Conservation (phyloP, 1,139 yeast species). For the Yamadazyma sp. region DNA sequence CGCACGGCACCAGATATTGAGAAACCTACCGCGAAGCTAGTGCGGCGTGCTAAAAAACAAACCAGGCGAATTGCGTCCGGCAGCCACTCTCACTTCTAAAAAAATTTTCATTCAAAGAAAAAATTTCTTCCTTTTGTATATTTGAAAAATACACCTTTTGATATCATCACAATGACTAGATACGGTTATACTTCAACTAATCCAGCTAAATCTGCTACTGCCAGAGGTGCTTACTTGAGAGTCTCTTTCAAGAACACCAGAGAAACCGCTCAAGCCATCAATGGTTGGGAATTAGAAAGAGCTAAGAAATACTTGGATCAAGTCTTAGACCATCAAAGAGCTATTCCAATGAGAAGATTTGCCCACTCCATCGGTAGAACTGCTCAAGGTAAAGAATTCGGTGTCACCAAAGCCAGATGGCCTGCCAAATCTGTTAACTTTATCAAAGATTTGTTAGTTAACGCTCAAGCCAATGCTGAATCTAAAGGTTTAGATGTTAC, state of each 20-base stretch:
- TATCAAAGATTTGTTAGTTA: conserved; percentile 90
- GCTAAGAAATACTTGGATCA: conserved; percentile 96
- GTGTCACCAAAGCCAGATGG: conserved; percentile 99
- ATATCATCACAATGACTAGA: conserved; percentile 49
- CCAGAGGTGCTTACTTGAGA: conserved; percentile 99
- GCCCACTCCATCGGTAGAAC: conserved; percentile 97
- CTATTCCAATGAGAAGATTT: conserved; percentile 99
- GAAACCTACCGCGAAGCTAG: not conserved
- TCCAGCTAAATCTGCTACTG: conserved; percentile 99
- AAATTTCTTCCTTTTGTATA: conserved; percentile 7
- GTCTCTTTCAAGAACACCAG: conserved; percentile 99
- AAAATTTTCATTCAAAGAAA: conserved; percentile 9
- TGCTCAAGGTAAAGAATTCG: conserved; percentile 99
- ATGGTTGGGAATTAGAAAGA: conserved; percentile 95
- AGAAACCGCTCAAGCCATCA: conserved; percentile 97
- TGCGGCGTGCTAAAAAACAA: not conserved
- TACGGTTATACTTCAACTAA: conserved; percentile 99
- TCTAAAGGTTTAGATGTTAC: conserved; percentile 97
- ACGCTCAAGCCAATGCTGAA: conserved; percentile 99
- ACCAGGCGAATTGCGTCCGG: not conserved
- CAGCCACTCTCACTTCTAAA: not conserved
- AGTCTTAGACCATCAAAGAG: conserved; percentile 98
- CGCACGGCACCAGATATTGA: not conserved
- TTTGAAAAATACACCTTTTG: conserved; percentile 7
- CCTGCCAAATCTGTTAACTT: conserved; percentile 98